Percentiles rank a stretch among this genome's conserved stretches.
phyloP scores from a whole-genome alignment of 2,329 filamentous ascomycete species.

The Cadophora sp. region DNA sequence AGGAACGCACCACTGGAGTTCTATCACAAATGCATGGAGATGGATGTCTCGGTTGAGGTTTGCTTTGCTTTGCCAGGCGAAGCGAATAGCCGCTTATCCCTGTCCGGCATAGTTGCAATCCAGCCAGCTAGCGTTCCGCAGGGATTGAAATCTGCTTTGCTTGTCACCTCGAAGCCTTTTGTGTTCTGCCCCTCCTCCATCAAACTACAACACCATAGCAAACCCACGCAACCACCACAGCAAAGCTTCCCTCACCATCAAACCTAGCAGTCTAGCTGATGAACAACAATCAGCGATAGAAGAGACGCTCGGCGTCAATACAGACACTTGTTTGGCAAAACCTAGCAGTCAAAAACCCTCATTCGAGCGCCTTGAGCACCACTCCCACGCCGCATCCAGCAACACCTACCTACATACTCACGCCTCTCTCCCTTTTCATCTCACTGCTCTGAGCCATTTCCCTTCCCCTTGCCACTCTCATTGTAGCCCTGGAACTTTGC shows the following conservation, averaged over 20 bases:
- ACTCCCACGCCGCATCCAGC: neutral
- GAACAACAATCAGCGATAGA: neutral
- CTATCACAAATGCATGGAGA: neutral
- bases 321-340: neutral
- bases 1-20: neutral
- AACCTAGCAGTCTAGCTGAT: neutral
- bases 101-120: neutral
- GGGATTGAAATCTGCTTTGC: neutral
- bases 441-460: slow-evolving; percentile 15
- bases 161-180: slow-evolving; percentile 6
- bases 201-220: neutral
- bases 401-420: neutral
- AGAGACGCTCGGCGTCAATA: neutral
- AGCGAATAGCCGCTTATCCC: neutral
- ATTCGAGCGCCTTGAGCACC: slow-evolving; percentile 2
- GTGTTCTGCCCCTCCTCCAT: neutral
- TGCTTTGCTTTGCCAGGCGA: too few species aligned
- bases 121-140: neutral
- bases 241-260: neutral
- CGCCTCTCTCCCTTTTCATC: neutral
- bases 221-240: neutral
- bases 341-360: neutral
- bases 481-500: slow-evolving; percentile 7
- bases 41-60: neutral
- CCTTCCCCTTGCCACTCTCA: slow-evolving; percentile 12